Conservation (phyloP, 495 filamentous ascomycete species). For the Delitschia confertaspora region DNA sequence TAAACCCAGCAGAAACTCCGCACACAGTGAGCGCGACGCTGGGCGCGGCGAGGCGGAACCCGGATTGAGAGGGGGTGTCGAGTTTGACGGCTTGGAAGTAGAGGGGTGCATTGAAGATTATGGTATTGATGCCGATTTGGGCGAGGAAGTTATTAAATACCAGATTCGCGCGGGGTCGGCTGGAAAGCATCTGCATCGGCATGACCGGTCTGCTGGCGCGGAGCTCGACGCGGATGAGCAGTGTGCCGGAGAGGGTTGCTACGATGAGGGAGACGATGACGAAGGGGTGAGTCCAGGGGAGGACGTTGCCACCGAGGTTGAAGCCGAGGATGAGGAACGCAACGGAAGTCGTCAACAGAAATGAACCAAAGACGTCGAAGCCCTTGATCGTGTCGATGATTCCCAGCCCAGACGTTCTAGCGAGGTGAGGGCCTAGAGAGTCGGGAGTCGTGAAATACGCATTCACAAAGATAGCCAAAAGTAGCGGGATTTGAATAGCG, state of each 20-base stretch:
- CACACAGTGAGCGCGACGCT: conserved; percentile 49
- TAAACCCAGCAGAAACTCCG: conserved; percentile 57
- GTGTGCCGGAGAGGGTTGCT: conserved; percentile 46
- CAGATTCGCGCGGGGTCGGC: conserved; percentile 54
- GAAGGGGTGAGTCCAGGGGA: conserved; percentile 63
- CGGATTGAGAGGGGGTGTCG: conserved; percentile 59
- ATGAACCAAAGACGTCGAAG: conserved; percentile 61
- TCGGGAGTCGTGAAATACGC: conserved; percentile 50
- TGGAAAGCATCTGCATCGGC: conserved; percentile 53
- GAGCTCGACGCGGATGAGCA: conserved; percentile 56
- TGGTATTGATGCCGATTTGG: conserved; percentile 53
- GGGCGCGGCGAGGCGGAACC: conserved; percentile 57
- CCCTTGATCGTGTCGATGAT: conserved; percentile 50
- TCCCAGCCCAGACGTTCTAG: conserved; percentile 41
- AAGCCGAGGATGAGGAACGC: conserved; percentile 64
- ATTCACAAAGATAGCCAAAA: conserved; percentile 51
- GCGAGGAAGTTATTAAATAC: conserved; percentile 63
- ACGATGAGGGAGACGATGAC: conserved; percentile 54
- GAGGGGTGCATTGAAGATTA: conserved; percentile 69
- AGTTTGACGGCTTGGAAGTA: conserved; percentile 77
- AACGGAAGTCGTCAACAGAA: conserved; percentile 53
- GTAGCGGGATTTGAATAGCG: conserved; percentile 56
- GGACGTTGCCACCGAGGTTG: conserved; percentile 69
- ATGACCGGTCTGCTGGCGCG: conserved; percentile 58
- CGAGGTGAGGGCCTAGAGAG: conserved; percentile 46